Conservation (phyloP, 768 basidiomycete species). For the Rubroboletus satanas region DNA sequence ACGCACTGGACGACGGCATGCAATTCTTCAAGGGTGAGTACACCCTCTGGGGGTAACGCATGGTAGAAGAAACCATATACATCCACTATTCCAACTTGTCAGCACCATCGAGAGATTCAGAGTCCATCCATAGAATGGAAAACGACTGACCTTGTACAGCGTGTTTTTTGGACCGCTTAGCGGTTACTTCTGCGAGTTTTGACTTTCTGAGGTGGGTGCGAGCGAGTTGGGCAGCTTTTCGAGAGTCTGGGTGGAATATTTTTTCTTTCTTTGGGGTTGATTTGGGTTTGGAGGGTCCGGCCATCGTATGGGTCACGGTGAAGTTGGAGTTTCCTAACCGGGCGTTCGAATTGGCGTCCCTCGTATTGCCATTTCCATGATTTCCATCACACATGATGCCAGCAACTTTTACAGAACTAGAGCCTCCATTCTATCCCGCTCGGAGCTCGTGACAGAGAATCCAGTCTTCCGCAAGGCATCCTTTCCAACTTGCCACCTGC, state of each 20-base stretch:
- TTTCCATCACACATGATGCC: background rate
- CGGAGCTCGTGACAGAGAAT: no score
- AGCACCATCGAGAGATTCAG: background rate
- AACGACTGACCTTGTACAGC: slow-evolving; percentile 43
- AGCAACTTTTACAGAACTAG: no score
- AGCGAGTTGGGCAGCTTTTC: slow-evolving; percentile 75
- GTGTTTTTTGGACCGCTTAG: slow-evolving; percentile 57
- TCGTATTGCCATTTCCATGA: no score
- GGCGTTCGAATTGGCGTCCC: background rate
- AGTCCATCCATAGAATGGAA: background rate
- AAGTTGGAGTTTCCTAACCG: background rate
- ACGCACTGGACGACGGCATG: slow-evolving; percentile 60
- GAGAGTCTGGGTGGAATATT: slow-evolving; percentile 75
- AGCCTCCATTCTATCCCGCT: no score
- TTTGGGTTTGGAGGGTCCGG: slow-evolving; percentile 16
- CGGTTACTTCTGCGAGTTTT: slow-evolving; percentile 55
- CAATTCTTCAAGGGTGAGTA: slow-evolving; percentile 59
- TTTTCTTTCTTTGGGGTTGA: slow-evolving; percentile 63
- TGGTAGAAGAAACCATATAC: slow-evolving; percentile 75
- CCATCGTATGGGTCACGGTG: background rate
- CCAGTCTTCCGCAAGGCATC: no score
- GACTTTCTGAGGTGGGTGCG: slow-evolving; percentile 65
- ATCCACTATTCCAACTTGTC: slow-evolving; percentile 44
- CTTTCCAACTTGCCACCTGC: no score
- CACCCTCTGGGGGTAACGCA: slow-evolving; percentile 56